A percentile compares a stretch with the other conserved stretches of the same genome.
Conservation (phyloP, 2,329 filamentous ascomycete species). For the Tolypocladium endophyticum region DNA sequence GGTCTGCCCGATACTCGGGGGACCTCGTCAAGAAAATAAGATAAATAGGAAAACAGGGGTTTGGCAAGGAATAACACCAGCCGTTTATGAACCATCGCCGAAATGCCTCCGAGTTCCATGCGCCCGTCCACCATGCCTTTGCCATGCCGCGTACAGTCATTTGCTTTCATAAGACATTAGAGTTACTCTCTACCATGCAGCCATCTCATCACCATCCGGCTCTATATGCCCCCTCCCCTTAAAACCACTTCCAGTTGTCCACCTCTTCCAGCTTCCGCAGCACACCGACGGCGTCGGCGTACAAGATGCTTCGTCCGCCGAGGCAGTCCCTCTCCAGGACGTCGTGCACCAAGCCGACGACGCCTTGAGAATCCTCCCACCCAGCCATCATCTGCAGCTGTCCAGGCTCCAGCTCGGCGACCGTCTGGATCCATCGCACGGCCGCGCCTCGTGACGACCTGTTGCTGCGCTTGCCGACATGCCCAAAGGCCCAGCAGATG, state of each 20-base stretch:
- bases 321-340: slow-evolving; percentile 38
- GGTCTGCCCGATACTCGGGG: too few species aligned
- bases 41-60: neutral
- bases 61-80: neutral
- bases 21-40: too few species aligned
- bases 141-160: neutral
- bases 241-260: slow-evolving; percentile 24
- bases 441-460: slow-evolving; percentile 14
- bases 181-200: neutral
- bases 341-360: slow-evolving; percentile 37
- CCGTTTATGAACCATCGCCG: too few species aligned
- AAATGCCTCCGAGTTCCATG: neutral
- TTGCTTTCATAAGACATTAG: neutral
- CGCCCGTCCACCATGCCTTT: neutral
- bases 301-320: slow-evolving; percentile 36
- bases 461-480: slow-evolving; percentile 14
- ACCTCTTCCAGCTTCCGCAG: slow-evolving; percentile 40
- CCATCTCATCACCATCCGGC: neutral
- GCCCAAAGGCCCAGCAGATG: slow-evolving; percentile 48
- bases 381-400: slow-evolving; percentile 25
- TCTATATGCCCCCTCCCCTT: neutral
- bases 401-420: slow-evolving; percentile 28
- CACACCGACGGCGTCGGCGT: slow-evolving; percentile 42
- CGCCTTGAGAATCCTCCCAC: slow-evolving; percentile 28
- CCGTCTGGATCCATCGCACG: slow-evolving; percentile 25